Percentiles rank a stretch among this genome's conserved stretches.
Conservation (phyloP, 768 basidiomycete species). For the Psilocybe subaeruginosa region DNA sequence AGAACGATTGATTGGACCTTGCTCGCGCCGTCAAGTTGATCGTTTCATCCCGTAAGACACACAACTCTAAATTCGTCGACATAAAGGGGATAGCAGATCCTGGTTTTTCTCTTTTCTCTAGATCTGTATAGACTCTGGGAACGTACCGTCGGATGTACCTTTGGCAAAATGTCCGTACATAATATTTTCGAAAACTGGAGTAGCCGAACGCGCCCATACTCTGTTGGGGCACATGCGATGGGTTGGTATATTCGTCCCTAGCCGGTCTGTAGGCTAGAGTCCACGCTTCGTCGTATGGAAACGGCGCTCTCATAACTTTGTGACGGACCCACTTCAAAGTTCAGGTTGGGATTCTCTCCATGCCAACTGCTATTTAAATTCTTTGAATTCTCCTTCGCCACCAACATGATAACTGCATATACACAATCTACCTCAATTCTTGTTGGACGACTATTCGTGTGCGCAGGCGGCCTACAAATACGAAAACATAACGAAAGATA, state of each 20-base stretch:
- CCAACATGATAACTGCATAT: not conserved
- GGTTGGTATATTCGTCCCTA: too few species aligned
- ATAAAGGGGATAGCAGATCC: not conserved
- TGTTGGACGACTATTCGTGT: too few species aligned
- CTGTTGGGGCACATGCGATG: too few species aligned
- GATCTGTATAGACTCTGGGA: too few species aligned
- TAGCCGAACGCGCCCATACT: too few species aligned
- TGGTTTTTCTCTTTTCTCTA: not conserved
- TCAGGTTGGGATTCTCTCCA: not conserved
- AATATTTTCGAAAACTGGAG: too few species aligned
- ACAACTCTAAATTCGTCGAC: not conserved
- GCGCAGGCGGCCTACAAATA: too few species aligned
- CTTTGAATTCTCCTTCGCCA: not conserved
- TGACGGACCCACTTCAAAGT: not conserved
- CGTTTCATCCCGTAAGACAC: not conserved
- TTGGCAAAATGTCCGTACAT: too few species aligned
- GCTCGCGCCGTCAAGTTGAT: not conserved
- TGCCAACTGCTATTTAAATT: not conserved
- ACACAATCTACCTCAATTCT: too few species aligned
- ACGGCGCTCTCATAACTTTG: not conserved
- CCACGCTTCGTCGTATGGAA: not conserved
- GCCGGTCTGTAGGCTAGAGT: not conserved
- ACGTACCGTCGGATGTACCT: too few species aligned
- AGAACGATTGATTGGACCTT: not conserved
- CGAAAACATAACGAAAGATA: too few species aligned